Evolutionary conservation across 2,329 filamentous ascomycete genomes (phyloP).

Genomic region (Colletotrichum acutatum): DNA sequence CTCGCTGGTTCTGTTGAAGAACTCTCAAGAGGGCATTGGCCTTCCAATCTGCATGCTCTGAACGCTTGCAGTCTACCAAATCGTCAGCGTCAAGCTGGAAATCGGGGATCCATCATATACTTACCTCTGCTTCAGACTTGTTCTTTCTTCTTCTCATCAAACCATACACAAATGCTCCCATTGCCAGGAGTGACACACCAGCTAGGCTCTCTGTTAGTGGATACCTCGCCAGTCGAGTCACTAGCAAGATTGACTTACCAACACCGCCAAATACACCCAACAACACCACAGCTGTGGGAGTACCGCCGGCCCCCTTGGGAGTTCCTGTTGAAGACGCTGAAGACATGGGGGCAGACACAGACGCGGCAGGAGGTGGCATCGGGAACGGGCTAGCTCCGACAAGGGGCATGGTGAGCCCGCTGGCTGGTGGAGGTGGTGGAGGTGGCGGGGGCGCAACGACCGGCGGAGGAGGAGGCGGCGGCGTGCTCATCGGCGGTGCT

Average conservation of each 20-base stretch:
- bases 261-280: constrained; percentile 31
- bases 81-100: background rate
- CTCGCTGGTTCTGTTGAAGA: background rate
- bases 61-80: background rate
- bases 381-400: background rate
- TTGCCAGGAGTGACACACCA: constrained; percentile 26
- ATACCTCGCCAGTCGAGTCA: accelerated
- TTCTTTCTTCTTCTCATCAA: constrained; percentile 22
- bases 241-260: background rate
- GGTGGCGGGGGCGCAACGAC: background rate
- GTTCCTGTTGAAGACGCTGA: constrained; percentile 2
- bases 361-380: background rate
- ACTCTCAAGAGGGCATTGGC: constrained; percentile 23
- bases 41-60: constrained; percentile 29
- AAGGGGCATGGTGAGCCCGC: constrained; percentile 3
- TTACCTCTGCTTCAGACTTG: constrained; percentile 14
- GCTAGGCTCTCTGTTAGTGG: background rate
- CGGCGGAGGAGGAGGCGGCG: background rate
- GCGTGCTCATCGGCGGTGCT: constrained; percentile 2
- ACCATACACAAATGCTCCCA: constrained; percentile 27
- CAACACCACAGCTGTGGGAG: constrained; percentile 24
- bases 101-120: background rate
- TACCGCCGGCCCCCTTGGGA: constrained; percentile 20
- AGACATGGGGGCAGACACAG: background rate
- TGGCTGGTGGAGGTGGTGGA: background rate